These are phyloP conservation scores for Pythium phragmiticola DNA, from an alignment of 352 stramenopile species.

Conservation along the genomic window DNA sequence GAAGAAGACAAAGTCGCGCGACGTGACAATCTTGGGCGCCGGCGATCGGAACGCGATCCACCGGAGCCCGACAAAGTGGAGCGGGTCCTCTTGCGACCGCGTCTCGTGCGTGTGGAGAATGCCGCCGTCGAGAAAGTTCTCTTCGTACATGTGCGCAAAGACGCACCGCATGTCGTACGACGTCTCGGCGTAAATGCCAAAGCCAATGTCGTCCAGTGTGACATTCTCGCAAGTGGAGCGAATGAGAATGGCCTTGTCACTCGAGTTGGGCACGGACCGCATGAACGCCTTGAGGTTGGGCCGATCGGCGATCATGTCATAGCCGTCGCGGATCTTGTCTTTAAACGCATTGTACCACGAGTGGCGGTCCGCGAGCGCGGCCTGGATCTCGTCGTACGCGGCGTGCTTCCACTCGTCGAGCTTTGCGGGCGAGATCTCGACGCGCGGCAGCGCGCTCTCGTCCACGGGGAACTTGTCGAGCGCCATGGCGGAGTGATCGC, in stretches of 20 bases:
- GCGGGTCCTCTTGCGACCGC: slow-evolving; percentile 36
- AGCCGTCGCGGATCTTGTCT: slow-evolving; percentile 32
- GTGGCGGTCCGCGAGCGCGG: slow-evolving; percentile 31
- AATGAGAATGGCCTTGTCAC: slow-evolving; percentile 39
- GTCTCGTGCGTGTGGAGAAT: slow-evolving; percentile 40
- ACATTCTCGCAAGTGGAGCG: slow-evolving; percentile 33
- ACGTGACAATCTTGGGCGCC: slow-evolving; percentile 33
- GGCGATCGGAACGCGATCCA: slow-evolving; percentile 45
- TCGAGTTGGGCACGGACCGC: slow-evolving; percentile 27
- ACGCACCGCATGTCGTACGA: slow-evolving; percentile 37
- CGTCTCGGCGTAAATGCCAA: slow-evolving; percentile 34
- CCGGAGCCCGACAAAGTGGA: slow-evolving; percentile 48
- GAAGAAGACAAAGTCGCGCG: slow-evolving; percentile 45
- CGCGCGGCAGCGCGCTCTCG: slow-evolving; percentile 31
- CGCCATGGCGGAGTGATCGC: slow-evolving; percentile 8
- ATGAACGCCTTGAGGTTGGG: slow-evolving; percentile 35
- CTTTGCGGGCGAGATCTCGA: slow-evolving; percentile 22
- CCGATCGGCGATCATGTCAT: slow-evolving; percentile 32
- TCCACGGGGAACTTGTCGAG: slow-evolving; percentile 31
- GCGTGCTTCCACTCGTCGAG: slow-evolving; percentile 33
- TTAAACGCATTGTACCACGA: slow-evolving; percentile 47
- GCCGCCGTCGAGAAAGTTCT: slow-evolving; percentile 45
- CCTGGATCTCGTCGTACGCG: slow-evolving; percentile 34
- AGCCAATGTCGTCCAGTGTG: slow-evolving; percentile 39
- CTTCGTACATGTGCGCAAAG: slow-evolving; percentile 44